Conservation (phyloP, 352 stramenopile genomes). For the Stramenopiles sp. region DNA sequence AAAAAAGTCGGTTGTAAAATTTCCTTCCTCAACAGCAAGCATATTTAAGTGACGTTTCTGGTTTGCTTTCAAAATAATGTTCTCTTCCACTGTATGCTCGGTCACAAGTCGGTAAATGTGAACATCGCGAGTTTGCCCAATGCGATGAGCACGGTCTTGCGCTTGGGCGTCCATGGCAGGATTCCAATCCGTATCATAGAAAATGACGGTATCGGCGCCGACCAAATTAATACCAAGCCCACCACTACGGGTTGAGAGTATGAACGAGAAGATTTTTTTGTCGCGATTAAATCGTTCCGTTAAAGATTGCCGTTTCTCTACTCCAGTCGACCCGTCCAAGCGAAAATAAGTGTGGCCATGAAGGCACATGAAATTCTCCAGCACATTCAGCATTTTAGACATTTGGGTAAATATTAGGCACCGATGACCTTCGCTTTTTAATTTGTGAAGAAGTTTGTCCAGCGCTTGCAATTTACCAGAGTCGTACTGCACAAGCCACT, state of each 20-base stretch:
- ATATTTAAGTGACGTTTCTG: constrained; percentile 4
- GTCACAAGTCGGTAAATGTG: constrained; percentile 95
- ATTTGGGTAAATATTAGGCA: constrained; percentile 93
- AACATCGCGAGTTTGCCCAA: constrained; percentile 92
- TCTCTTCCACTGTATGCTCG: constrained; percentile 93
- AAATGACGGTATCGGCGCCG: constrained; percentile 77
- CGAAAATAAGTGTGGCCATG: constrained; percentile 91
- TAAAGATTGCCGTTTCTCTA: constrained; percentile 79
- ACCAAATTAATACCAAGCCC: constrained; percentile 96
- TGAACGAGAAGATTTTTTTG: constrained; percentile 88
- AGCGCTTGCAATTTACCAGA: constrained; percentile 69
- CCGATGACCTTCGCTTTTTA: constrained; percentile 79
- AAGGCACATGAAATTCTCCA: constrained; percentile 94
- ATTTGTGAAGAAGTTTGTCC: constrained; percentile 67
- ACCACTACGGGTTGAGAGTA: constrained; percentile 86
- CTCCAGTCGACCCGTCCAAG: constrained; percentile 85
- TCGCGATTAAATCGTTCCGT: constrained; percentile 98
- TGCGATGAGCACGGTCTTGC: constrained; percentile 88
- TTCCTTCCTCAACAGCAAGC: background rate
- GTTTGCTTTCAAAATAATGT: constrained; percentile 8
- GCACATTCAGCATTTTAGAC: constrained; percentile 96
- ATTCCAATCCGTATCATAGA: constrained; percentile 81
- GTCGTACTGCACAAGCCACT: constrained; percentile 90
- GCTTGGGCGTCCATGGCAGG: constrained; percentile 76
- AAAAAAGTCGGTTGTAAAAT: background rate